Evolutionary conservation across 2,329 filamentous ascomycete genomes (phyloP).

Genomic region (Fusarium beomiforme): DNA sequence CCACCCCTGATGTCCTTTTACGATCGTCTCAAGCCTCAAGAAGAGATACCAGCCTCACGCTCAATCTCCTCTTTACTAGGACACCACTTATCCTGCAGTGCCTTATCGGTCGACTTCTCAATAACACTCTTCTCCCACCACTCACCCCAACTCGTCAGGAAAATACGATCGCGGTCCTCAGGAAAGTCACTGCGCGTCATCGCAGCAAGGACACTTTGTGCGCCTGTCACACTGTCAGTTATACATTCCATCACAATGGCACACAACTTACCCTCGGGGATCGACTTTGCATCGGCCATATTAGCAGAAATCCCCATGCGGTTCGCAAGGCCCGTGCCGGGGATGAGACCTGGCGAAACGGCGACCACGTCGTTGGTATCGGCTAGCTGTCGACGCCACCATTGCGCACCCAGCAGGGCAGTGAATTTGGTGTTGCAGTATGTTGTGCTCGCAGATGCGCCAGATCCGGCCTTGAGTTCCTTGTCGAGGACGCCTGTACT

Average conservation of each 20-base stretch:
- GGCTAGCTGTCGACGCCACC: slow-evolving; percentile 64
- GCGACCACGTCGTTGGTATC: slow-evolving; percentile 59
- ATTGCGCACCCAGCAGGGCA: slow-evolving; percentile 62
- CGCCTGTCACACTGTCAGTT: slow-evolving; percentile 49
- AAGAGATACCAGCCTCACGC: slow-evolving; percentile 49
- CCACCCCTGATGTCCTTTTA: neutral
- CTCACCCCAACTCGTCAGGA: slow-evolving; percentile 66
- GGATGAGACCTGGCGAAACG: slow-evolving; percentile 64
- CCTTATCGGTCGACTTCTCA: slow-evolving; percentile 54
- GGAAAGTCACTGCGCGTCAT: slow-evolving; percentile 59
- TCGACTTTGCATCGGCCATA: slow-evolving; percentile 58
- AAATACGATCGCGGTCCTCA: slow-evolving; percentile 61
- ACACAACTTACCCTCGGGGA: slow-evolving; percentile 54
- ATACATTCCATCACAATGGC: neutral
- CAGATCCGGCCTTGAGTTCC: slow-evolving; percentile 53
- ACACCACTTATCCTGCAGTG: slow-evolving; percentile 62
- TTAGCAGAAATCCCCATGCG: slow-evolving; percentile 45
- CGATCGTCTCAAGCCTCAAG: neutral
- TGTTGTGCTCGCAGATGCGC: slow-evolving; percentile 39
- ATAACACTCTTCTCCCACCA: slow-evolving; percentile 62
- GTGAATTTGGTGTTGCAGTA: slow-evolving; percentile 61
- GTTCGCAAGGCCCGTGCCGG: slow-evolving; percentile 55
- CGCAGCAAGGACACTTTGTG: slow-evolving; percentile 56
- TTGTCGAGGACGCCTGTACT: slow-evolving; percentile 49
- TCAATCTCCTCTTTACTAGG: slow-evolving; percentile 60